A percentile compares a stretch with the other conserved stretches of the same genome.
phyloP scores from a whole-genome alignment of 2,329 filamentous ascomycete genomes.

The Colletotrichum chlorophyti region DNA sequence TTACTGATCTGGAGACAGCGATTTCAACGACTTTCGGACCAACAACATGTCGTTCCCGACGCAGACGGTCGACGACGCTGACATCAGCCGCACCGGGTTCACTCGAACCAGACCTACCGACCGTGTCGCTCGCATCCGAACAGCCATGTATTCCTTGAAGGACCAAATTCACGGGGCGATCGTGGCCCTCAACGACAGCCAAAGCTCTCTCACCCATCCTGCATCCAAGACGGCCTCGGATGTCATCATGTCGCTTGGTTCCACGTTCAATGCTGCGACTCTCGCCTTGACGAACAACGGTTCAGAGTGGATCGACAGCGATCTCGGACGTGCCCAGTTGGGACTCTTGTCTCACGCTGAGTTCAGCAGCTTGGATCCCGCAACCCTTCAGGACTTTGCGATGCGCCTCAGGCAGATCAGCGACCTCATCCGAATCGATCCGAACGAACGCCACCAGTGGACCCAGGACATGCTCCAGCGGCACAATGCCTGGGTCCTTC shows the following conservation, averaged over 20 bases:
- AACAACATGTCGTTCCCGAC: background rate
- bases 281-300: conserved; percentile 32
- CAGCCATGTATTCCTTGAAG: conserved; percentile 33
- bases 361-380: conserved; percentile 33
- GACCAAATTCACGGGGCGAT: conserved; percentile 32
- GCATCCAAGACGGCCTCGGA: background rate
- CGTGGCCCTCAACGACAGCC: conserved; percentile 17
- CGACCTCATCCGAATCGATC: conserved; percentile 28
- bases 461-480: conserved; percentile 16
- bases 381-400: conserved; percentile 32
- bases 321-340: conserved; percentile 2
- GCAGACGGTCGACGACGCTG: background rate
- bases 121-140: conserved; percentile 27
- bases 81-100: background rate
- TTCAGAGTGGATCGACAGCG: conserved; percentile 33
- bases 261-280: conserved; percentile 29
- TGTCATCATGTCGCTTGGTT: conserved; percentile 16
- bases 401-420: conserved; percentile 32
- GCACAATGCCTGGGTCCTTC: conserved; percentile 15
- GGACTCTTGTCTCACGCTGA: conserved; percentile 30
- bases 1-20: conserved; percentile 17
- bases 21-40: conserved; percentile 32
- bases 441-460: conserved; percentile 1
- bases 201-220: conserved; percentile 2
- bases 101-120: background rate